Percentiles rank a stretch among this genome's conserved stretches.
These are phyloP conservation scores for Uronychia setigera DNA, from an alignment of 73 alveolate genomes.

Conservation along the genomic window DNA sequence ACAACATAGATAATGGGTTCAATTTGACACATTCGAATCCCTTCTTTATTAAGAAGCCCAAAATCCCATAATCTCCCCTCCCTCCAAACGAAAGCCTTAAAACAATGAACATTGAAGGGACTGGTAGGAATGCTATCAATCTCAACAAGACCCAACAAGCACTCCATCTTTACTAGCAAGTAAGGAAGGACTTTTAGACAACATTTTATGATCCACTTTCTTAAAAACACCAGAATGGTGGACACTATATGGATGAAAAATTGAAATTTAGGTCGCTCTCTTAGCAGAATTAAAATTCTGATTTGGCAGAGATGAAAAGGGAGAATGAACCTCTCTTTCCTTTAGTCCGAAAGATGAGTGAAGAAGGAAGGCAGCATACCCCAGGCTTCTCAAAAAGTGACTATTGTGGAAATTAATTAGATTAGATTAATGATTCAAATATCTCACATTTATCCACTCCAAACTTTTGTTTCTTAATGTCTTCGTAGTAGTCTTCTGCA, in stretches of 20 bases:
- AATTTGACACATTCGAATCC: background rate
- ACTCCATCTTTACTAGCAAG: background rate
- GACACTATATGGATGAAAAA: background rate
- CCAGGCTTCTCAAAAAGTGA: no score
- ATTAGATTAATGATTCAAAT: background rate
- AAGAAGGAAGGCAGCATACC: no score
- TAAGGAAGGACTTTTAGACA: background rate
- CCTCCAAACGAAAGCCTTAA: no score
- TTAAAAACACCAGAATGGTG: no score
- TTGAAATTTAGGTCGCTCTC: background rate
- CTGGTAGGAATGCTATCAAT: no score
- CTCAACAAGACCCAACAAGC: background rate
- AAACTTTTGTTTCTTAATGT: conserved; percentile 45
- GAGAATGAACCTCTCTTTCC: background rate
- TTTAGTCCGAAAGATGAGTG: background rate
- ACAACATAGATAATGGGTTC: background rate
- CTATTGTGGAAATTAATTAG: background rate
- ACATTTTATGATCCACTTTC: no score
- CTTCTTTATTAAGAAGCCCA: background rate
- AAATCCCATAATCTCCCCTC: no score
- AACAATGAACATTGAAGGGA: no score
- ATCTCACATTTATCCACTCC: conserved; percentile 39
- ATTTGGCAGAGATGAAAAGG: background rate
- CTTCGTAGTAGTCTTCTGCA: conserved; percentile 24
- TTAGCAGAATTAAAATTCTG: background rate